phyloP scores from a whole-genome alignment of 2,329 filamentous ascomycete species.

The Fusarium multiceps region DNA sequence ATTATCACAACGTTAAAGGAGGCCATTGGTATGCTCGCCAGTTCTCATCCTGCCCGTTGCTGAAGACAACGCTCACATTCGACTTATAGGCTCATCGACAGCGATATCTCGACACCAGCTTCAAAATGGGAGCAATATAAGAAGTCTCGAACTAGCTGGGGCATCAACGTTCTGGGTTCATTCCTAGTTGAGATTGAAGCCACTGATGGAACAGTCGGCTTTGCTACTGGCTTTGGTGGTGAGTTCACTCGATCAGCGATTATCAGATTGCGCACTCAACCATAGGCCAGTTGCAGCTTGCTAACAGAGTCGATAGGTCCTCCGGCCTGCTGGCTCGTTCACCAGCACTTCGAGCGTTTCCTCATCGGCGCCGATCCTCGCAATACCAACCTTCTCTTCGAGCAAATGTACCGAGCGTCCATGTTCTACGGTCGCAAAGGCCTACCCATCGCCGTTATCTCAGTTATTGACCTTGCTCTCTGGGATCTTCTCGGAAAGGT shows the following conservation, averaged over 20 bases:
- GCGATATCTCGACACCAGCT: slow-evolving; percentile 92
- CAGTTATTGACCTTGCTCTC: slow-evolving; percentile 90
- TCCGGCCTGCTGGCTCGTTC: slow-evolving; percentile 92
- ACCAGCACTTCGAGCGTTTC: slow-evolving; percentile 94
- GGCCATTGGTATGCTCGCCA: slow-evolving; percentile 67
- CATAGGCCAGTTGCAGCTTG: background rate
- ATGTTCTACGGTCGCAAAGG: slow-evolving; percentile 98
- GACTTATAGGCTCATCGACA: slow-evolving; percentile 82
- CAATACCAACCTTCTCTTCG: slow-evolving; percentile 91
- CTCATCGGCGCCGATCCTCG: slow-evolving; percentile 88
- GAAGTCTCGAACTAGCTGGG: slow-evolving; percentile 89
- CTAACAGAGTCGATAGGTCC: slow-evolving; percentile 66
- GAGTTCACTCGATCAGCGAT: slow-evolving; percentile 33
- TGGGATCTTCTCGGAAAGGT: slow-evolving; percentile 95
- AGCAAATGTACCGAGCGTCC: slow-evolving; percentile 95
- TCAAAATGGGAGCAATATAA: slow-evolving; percentile 90
- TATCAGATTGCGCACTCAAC: background rate
- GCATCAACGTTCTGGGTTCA: slow-evolving; percentile 93
- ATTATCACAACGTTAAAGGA: slow-evolving; percentile 91
- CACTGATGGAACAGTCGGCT: slow-evolving; percentile 90
- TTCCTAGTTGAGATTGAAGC: slow-evolving; percentile 92
- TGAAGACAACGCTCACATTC: slow-evolving; percentile 16
- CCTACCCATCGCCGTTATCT: slow-evolving; percentile 89
- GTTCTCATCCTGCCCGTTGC: background rate
- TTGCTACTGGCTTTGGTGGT: slow-evolving; percentile 93